Evolutionary conservation across 2,329 filamentous ascomycete species (phyloP), one percentile per base, ranked within the genome.

Genomic region (Cladosporium oxysporum): DNA sequence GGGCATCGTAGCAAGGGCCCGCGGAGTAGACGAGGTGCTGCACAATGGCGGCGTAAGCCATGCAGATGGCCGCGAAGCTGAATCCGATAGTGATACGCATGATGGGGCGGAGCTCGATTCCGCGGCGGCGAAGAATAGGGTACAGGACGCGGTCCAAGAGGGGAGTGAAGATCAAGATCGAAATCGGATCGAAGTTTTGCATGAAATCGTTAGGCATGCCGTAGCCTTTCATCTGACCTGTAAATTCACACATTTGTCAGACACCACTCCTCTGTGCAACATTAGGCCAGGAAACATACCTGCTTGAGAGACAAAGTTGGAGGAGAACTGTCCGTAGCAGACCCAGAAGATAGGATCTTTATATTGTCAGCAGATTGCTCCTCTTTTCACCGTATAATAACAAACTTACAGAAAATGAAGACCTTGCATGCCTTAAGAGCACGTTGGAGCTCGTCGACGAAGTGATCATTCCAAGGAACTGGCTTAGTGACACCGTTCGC

Each of bases 391-490:
- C 10, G 33, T 14, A 18, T 11, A 33, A 16, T n/a, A 47, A 18
- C 1, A 21, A 3, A 55, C 61, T 63, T 57, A 83, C 53, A 66
- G 72, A 81, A 83, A 23, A 77, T 65, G 61, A 92, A 91, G 64
- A 91, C 88, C 71, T 89, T 87, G 82, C 90, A 92, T 18, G 89
- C 90, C 74, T 82, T 73, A 11, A 88, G 75, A 1, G 85, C 85
- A 49, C 88, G 87, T 79, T 89, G 90, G 59, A 92, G 80, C 74
- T 92, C 90, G 2, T 91, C 88, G 59, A 92, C 80, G 70, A 92
- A 92, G 70, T 84, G 83, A 71, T 91, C 88, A 63, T 90, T 85
- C 88, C 90, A 92, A 0, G 82, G 80, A 29, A 86, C 76, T 2
- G 77, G 73, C 65, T 77, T 75, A 16, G 74, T 76, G 68, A 74